Evolutionary conservation across 805 yeast genomes (phyloP).

Genomic region (Yarrowia yakushimensis): DNA sequence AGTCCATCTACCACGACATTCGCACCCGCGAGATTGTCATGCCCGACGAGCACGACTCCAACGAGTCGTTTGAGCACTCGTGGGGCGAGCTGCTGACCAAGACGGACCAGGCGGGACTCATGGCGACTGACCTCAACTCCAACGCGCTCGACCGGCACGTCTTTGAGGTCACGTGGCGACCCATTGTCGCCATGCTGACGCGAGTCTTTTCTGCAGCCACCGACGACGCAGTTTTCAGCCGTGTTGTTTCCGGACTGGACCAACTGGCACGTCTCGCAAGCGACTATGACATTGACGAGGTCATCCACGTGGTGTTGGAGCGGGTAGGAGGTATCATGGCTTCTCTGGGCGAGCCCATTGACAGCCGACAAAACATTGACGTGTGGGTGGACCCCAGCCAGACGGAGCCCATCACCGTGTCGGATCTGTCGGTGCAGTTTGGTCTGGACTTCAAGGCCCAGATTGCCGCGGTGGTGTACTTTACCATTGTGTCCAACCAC

Average conservation of each 20-base stretch:
- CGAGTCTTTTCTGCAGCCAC: slow-evolving; percentile 80
- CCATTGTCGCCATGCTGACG: slow-evolving; percentile 67
- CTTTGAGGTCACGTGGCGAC: slow-evolving; percentile 60
- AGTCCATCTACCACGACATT: slow-evolving; percentile 75
- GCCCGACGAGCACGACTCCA: slow-evolving; percentile 96
- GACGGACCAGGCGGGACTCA: slow-evolving; percentile 29
- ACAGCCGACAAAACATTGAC: slow-evolving; percentile 32
- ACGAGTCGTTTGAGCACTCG: slow-evolving; percentile 84
- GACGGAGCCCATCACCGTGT: slow-evolving; percentile 59
- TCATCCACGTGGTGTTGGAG: slow-evolving; percentile 39
- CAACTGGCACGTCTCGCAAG: slow-evolving; percentile 77
- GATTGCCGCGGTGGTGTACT: slow-evolving; percentile 77
- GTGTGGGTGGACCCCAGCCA: slow-evolving; percentile 49
- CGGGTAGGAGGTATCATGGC: slow-evolving; percentile 57
- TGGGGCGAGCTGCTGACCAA: slow-evolving; percentile 40
- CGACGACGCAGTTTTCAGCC: slow-evolving; percentile 83
- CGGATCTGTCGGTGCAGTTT: slow-evolving; percentile 75
- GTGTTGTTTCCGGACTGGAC: slow-evolving; percentile 84
- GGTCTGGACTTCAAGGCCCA: slow-evolving; percentile 93
- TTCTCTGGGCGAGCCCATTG: slow-evolving; percentile 53
- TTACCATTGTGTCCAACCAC: slow-evolving; percentile 50
- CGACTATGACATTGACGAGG: slow-evolving; percentile 51
- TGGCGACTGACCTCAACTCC: slow-evolving; percentile 21
- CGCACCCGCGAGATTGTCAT: slow-evolving; percentile 84
- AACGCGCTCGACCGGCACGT: slow-evolving; percentile 65